Percentiles rank a stretch among this genome's conserved stretches.
phyloP scores from a whole-genome alignment of 1,284 basidiomycete genomes.

The Irpex sp. region DNA sequence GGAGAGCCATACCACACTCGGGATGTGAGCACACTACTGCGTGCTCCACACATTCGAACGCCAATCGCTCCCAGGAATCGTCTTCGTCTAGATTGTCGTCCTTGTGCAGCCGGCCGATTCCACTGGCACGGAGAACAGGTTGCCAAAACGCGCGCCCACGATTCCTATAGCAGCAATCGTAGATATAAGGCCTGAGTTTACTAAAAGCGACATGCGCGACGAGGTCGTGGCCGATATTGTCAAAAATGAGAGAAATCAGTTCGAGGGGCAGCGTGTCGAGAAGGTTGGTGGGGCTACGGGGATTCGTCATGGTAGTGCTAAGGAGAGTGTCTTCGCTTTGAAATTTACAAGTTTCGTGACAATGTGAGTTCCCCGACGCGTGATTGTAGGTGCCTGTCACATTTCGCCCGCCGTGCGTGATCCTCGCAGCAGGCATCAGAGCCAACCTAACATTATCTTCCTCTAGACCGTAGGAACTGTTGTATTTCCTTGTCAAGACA shows the following conservation, averaged over 20 bases:
- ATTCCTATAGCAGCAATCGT: background rate
- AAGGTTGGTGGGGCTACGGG: no score
- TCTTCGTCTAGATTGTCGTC: background rate
- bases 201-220: background rate
- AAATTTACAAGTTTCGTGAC: no score
- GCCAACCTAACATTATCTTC: no score
- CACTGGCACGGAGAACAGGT: background rate
- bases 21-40: background rate
- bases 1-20: background rate
- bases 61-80: background rate
- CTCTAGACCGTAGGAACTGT: no score
- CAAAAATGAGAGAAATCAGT: background rate
- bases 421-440: no score
- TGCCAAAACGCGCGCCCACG: background rate
- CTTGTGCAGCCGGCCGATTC: background rate
- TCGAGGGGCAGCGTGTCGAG: background rate
- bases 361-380: no score
- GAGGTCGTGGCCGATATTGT: background rate
- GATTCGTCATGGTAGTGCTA: no score
- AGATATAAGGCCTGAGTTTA: background rate
- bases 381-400: no score
- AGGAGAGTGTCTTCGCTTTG: no score
- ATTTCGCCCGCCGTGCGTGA: no score
- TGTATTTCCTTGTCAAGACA: no score
- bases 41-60: background rate